phyloP scores from a whole-genome alignment of 352 stramenopile genomes.

The Pythium grandisporangium region DNA sequence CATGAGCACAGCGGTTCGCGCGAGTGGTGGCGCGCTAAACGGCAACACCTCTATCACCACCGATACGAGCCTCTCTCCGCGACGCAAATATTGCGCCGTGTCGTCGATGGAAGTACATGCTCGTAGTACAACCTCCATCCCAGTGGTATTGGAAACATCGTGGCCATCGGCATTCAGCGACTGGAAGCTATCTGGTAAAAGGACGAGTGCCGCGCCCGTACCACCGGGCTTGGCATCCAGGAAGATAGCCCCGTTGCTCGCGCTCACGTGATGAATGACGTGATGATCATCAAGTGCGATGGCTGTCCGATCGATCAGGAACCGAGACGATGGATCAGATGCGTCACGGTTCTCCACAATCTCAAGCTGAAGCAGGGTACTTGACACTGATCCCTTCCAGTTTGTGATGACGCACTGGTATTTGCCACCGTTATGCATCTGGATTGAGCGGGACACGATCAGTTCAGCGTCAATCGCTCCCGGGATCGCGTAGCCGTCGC shows the following conservation, averaged over 20 bases:
- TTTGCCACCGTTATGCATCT: conserved; percentile 38
- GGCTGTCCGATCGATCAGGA: conserved; percentile 18
- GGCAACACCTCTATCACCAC: conserved; percentile 34
- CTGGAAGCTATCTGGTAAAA: conserved; percentile 40
- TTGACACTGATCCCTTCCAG: conserved; percentile 23
- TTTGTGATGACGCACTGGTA: conserved; percentile 62
- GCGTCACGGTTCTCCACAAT: conserved; percentile 38
- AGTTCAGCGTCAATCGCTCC: conserved; percentile 34
- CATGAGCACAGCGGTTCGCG: conserved; percentile 9
- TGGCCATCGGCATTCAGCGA: conserved; percentile 25
- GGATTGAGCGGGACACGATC: conserved; percentile 39
- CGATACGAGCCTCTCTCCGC: conserved; percentile 30
- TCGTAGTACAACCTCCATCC: conserved; percentile 38
- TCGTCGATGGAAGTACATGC: background rate
- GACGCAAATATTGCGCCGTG: background rate
- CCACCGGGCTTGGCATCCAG: too few species aligned
- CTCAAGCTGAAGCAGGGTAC: conserved; percentile 21
- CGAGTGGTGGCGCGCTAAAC: background rate
- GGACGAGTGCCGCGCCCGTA: conserved; percentile 24
- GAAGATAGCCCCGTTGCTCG: conserved; percentile 26
- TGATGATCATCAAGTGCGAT: conserved; percentile 1
- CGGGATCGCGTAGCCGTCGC: conserved; percentile 16
- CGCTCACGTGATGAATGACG: conserved; percentile 21
- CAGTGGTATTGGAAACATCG: conserved; percentile 37
- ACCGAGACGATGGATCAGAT: conserved; percentile 28